These are phyloP conservation scores for Tulasnella sp. DNA, from an alignment of 768 basidiomycete genomes.

Conservation along the genomic window DNA sequence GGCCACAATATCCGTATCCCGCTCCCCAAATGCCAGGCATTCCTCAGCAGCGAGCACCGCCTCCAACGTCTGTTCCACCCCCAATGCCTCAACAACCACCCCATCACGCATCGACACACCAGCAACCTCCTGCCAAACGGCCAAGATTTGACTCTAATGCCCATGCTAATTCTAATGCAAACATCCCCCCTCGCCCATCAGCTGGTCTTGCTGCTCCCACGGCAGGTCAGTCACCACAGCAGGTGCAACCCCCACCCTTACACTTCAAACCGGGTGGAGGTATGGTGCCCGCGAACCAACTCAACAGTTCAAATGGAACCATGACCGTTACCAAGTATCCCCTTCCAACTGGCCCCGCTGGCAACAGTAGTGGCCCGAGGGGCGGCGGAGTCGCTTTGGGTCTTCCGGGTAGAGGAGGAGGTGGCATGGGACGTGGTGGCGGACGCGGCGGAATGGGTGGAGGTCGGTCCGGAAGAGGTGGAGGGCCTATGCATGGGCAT, in stretches of 20 bases:
- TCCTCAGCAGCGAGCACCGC: slow-evolving; percentile 19
- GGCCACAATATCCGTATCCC: slow-evolving; percentile 13
- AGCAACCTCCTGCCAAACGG: slow-evolving; percentile 84
- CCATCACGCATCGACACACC: slow-evolving; percentile 57
- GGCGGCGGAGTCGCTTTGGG: too few species aligned
- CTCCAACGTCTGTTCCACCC: slow-evolving; percentile 16
- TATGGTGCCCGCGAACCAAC: slow-evolving; percentile 13
- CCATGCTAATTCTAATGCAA: not conserved
- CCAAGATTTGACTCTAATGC: slow-evolving; percentile 56
- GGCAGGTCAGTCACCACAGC: slow-evolving; percentile 26
- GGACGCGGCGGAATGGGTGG: slow-evolving; percentile 37
- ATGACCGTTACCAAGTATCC: not conserved
- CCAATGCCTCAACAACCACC: slow-evolving; percentile 25
- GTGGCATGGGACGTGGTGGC: slow-evolving; percentile 24
- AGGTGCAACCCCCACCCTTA: slow-evolving; percentile 20
- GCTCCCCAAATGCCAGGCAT: not conserved
- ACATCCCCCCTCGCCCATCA: slow-evolving; percentile 32
- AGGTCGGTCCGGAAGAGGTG: slow-evolving; percentile 23
- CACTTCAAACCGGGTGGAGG: slow-evolving; percentile 26
- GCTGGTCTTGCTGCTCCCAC: slow-evolving; percentile 37
- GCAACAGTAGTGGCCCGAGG: not conserved
- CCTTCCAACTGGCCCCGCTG: not conserved
- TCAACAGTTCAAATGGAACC: not conserved
- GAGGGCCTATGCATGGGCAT: slow-evolving; percentile 27
- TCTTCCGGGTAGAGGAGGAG: not conserved